These are phyloP conservation scores for Tylopilus balloui DNA, from an alignment of 768 basidiomycete species.

Conservation along the genomic window DNA sequence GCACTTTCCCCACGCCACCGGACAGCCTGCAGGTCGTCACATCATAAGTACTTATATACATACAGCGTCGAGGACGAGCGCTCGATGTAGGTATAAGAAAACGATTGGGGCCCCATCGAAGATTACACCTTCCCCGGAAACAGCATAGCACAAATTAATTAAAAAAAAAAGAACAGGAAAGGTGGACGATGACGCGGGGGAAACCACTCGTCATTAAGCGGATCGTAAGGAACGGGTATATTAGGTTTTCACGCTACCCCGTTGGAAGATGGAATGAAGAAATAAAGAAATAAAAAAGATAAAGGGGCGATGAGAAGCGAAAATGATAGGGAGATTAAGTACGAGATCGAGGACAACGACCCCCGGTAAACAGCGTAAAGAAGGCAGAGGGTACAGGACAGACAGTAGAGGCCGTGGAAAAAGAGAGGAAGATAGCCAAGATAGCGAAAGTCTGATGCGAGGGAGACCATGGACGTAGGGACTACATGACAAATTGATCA, in stretches of 20 bases:
- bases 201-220: conserved; percentile 16
- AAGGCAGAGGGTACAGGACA: background rate
- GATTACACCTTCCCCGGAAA: conserved; percentile 2
- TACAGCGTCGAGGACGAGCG: conserved; percentile 11
- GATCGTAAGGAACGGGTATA: conserved; percentile 25
- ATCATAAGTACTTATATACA: conserved; percentile 18
- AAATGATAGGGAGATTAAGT: background rate
- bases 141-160: background rate
- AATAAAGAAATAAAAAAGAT: background rate
- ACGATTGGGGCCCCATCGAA: background rate
- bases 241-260: conserved; percentile 22
- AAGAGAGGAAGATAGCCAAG: conserved; percentile 18
- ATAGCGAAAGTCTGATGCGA: conserved; percentile 25
- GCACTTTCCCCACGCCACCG: too few species aligned
- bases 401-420: conserved; percentile 1
- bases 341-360: conserved; percentile 9
- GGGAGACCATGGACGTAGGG: conserved; percentile 14
- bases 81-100: background rate
- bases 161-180: conserved; percentile 1
- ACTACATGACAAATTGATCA: conserved; percentile 26
- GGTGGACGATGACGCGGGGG: conserved; percentile 1
- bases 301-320: background rate
- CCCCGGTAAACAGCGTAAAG: background rate
- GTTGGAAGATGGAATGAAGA: background rate
- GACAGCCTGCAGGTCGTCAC: background rate